Evolutionary conservation across 1,139 yeast species (phyloP), one percentile per base, ranked within the genome.

Genomic region (Magnusiomyces clavatus): DNA sequence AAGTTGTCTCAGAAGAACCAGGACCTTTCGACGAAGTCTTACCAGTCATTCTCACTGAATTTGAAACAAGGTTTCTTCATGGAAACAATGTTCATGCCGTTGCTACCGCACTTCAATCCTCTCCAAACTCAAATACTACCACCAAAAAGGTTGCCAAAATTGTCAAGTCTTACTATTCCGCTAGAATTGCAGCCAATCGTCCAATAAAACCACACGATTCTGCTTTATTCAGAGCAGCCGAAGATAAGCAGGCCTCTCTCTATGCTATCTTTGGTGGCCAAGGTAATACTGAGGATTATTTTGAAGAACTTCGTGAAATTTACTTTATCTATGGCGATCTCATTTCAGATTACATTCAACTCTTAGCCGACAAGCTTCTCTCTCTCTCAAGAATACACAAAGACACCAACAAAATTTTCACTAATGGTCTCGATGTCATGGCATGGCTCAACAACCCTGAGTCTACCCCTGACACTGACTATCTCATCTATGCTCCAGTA

Each of bases 211-310:
- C 73, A 54, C 82, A 83, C 66, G 82, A 77, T 60, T 77, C 85
- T 43, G 84, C 90, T 16, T 70, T 83, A 50, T 72, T 81, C 62
- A 75, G 82, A 62, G 79, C 92, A 36, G 86, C 81, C 52, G 71
- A 72, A 55, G 72, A 75, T 48, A 71, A 74, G 39, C 64, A 72
- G 44, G 89, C 94, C 51, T 73, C 77, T 57, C 70, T 89, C 54
- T 81, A 78, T 56, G 96, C 97, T 57, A 82, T 92, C 59, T 92
- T 92, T 64, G 98, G 99, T 69, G 99, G 99, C 64, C 99, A 92
- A 76, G 99, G 99, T 73, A 90, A 88, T 73, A 83, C 95, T 50
- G 97, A 94, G 66, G 97, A 92, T 68, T 92, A 89, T 75, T 92
- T 92, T 65, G 97, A 90, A 67, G 99, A 94, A 75, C 81, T 92